Conservation (phyloP, 306 rosid species). For the Begonia peltatifolia region DNA sequence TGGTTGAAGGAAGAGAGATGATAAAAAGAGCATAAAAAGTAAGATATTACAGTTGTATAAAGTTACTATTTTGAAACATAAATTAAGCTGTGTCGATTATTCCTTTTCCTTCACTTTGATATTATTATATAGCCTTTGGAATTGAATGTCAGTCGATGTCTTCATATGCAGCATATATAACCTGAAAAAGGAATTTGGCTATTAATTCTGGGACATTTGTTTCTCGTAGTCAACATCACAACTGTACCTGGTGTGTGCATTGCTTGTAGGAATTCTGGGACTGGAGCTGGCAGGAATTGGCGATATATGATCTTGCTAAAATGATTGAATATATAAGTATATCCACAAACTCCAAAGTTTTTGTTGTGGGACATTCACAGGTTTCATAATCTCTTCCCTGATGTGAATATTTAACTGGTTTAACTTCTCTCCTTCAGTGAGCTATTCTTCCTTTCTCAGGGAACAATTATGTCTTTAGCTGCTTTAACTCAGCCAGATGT, state of each 20-base stretch:
- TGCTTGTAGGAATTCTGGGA: constrained; percentile 72
- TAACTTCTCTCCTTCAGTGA: constrained; percentile 5
- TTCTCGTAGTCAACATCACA: too few species aligned
- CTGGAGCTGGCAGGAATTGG: constrained; percentile 96
- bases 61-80: too few species aligned
- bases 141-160: too few species aligned
- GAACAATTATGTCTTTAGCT: constrained; percentile 67
- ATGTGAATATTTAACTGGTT: constrained; percentile 5
- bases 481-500: constrained; percentile 60
- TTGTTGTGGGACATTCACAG: constrained; percentile 89
- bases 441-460: constrained; percentile 30
- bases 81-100: too few species aligned
- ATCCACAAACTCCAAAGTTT: constrained; percentile 43
- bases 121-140: too few species aligned
- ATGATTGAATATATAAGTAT: constrained; percentile 49
- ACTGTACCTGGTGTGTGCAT: constrained; percentile 9
- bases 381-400: constrained; percentile 26
- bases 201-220: too few species aligned
- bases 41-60: too few species aligned
- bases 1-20: too few species aligned
- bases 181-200: too few species aligned
- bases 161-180: neutral
- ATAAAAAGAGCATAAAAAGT: too few species aligned
- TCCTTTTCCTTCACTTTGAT: too few species aligned
- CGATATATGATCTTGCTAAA: constrained; percentile 56